phyloP scores from a whole-genome alignment of 257 asterid species.

The Marsdenia floribunda region DNA sequence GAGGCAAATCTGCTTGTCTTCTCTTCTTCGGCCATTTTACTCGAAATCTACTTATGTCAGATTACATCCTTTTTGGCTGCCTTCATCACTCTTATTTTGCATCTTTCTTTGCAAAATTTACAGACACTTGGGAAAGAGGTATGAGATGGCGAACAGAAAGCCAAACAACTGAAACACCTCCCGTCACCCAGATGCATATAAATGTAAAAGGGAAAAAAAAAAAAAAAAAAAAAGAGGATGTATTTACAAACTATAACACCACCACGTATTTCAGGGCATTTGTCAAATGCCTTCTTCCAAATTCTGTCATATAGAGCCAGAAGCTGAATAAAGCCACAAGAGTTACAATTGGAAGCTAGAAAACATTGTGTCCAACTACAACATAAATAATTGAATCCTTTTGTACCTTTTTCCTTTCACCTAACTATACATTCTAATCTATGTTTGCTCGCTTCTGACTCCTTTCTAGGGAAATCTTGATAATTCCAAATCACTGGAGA shows the following conservation, averaged over 20 bases:
- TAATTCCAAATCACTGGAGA: not conserved
- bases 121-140: too few species aligned
- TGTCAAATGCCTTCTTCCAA: not conserved
- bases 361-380: not conserved
- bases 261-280: too few species aligned
- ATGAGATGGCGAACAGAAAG: too few species aligned
- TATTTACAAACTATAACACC: not conserved
- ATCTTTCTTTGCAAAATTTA: too few species aligned
- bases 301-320: not conserved
- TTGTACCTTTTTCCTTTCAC: not conserved
- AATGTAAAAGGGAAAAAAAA: too few species aligned
- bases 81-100: too few species aligned
- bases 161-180: too few species aligned
- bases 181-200: too few species aligned
- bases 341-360: not conserved
- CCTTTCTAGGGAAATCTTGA: not conserved
- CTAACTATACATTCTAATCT: not conserved
- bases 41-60: too few species aligned
- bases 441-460: not conserved
- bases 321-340: not conserved
- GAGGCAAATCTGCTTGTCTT: too few species aligned
- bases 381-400: not conserved
- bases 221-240: not conserved
- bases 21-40: too few species aligned
- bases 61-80: too few species aligned